phyloP scores from a whole-genome alignment of 495 filamentous ascomycete genomes.

The Penicillium paxilli region DNA sequence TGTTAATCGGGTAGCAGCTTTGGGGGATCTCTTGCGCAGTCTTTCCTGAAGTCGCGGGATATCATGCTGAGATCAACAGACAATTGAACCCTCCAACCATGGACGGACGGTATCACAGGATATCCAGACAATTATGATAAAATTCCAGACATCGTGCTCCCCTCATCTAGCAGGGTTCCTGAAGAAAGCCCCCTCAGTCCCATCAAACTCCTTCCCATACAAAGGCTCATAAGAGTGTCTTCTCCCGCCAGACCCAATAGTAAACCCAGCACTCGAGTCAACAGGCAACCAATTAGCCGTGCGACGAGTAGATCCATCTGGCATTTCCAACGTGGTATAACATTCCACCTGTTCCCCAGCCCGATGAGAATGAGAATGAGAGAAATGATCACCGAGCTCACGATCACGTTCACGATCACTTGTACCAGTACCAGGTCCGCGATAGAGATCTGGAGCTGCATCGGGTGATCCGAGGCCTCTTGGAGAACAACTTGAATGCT shows the following conservation, averaged over 20 bases:
- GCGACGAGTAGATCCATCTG: constrained; percentile 35
- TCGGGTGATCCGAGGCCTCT: not conserved
- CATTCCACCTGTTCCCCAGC: constrained; percentile 4
- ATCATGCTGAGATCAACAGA: no score
- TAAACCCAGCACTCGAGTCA: constrained; percentile 36
- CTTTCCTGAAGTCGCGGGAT: no score
- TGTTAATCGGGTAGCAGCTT: no score
- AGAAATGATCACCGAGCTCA: not conserved
- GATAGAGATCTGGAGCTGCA: not conserved
- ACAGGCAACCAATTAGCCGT: constrained; percentile 42
- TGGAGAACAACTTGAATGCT: constrained; percentile 6
- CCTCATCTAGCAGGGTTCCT: constrained; percentile 2
- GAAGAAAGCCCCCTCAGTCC: constrained; percentile 8
- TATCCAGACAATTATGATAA: not conserved
- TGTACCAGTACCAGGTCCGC: no score
- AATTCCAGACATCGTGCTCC: not conserved
- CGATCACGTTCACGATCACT: no score
- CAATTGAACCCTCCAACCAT: no score
- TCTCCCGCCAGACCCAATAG: constrained; percentile 18
- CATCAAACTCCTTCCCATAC: constrained; percentile 1
- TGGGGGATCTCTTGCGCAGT: no score
- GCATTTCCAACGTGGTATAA: constrained; percentile 38
- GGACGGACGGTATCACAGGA: not conserved
- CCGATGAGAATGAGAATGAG: not conserved
- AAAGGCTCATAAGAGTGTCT: not conserved